Evolutionary conservation across 768 basidiomycete species (phyloP).

Genomic region (Collybiopsis confluens): DNA sequence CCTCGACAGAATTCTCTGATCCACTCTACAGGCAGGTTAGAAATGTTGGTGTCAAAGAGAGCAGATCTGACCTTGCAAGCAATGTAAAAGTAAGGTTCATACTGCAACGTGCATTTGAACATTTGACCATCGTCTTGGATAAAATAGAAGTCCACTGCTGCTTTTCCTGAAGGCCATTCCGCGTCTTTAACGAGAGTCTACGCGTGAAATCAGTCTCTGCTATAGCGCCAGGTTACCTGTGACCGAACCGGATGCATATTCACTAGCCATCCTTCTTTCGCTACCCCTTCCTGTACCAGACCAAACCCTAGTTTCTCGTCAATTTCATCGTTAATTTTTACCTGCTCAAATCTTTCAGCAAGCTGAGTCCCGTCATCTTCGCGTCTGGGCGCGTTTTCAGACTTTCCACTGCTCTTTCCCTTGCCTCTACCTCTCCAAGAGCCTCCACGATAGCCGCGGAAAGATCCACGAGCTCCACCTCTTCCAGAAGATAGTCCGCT

Average conservation of each 20-base stretch:
- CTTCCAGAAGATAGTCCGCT: slow-evolving; percentile 47
- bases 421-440: slow-evolving; percentile 34
- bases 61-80: slow-evolving; percentile 75
- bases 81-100: slow-evolving; percentile 94
- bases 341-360: slow-evolving; percentile 82
- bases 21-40: slow-evolving; percentile 50
- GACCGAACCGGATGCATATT: slow-evolving; percentile 94
- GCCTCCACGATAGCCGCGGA: slow-evolving; percentile 35
- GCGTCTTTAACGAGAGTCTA: slow-evolving; percentile 87
- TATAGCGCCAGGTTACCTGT: background rate
- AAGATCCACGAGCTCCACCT: slow-evolving; percentile 39
- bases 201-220: background rate
- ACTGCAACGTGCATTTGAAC: slow-evolving; percentile 91
- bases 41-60: background rate
- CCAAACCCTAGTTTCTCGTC: slow-evolving; percentile 92
- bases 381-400: slow-evolving; percentile 47
- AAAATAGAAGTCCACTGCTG: slow-evolving; percentile 95
- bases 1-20: slow-evolving; percentile 86
- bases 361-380: slow-evolving; percentile 90
- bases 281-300: slow-evolving; percentile 72
- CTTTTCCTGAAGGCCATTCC: slow-evolving; percentile 76
- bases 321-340: slow-evolving; percentile 73
- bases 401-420: slow-evolving; percentile 49
- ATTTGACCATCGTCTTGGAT: slow-evolving; percentile 94
- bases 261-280: slow-evolving; percentile 88